Evolutionary conservation across 176 grass and related monocot species (phyloP).

Genomic region (Coix lacrymajobi): DNA sequence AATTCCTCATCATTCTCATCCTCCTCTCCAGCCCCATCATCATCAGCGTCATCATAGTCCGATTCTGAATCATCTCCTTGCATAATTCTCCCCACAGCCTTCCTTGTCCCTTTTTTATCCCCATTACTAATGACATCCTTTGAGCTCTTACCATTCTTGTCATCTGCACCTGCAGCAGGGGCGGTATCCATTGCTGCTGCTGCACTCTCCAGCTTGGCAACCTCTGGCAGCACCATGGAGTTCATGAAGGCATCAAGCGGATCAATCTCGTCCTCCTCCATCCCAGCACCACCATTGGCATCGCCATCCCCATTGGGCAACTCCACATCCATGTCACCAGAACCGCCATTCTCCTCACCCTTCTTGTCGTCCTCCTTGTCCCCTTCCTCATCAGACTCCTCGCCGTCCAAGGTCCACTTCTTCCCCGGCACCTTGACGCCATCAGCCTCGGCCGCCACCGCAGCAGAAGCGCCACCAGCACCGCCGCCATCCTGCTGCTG

Average conservation of each 20-base stretch:
- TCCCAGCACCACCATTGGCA: slow-evolving; percentile 27
- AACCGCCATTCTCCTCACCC: neutral
- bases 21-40: slow-evolving; percentile 41
- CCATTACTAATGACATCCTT: slow-evolving; percentile 40
- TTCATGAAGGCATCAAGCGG: slow-evolving; percentile 95
- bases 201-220: slow-evolving; percentile 65
- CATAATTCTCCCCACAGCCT: slow-evolving; percentile 66
- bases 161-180: slow-evolving; percentile 23
- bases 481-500: slow-evolving; percentile 33
- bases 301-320: slow-evolving; percentile 24
- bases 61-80: slow-evolving; percentile 76
- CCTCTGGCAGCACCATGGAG: slow-evolving; percentile 87
- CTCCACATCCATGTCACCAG: slow-evolving; percentile 49
- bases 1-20: slow-evolving; percentile 93
- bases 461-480: neutral
- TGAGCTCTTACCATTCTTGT: slow-evolving; percentile 38
- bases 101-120: slow-evolving; percentile 36
- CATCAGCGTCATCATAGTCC: slow-evolving; percentile 42
- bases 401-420: slow-evolving; percentile 96
- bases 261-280: slow-evolving; percentile 82
- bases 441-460: neutral
- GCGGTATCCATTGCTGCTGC: neutral
- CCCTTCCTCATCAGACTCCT: slow-evolving; percentile 90
- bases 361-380: slow-evolving; percentile 46
- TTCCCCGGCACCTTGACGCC: slow-evolving; percentile 39